Percentiles rank a stretch among this genome's conserved stretches.
Conservation (phyloP, 495 filamentous ascomycete genomes). For the Penicillium cosmopolitanum region DNA sequence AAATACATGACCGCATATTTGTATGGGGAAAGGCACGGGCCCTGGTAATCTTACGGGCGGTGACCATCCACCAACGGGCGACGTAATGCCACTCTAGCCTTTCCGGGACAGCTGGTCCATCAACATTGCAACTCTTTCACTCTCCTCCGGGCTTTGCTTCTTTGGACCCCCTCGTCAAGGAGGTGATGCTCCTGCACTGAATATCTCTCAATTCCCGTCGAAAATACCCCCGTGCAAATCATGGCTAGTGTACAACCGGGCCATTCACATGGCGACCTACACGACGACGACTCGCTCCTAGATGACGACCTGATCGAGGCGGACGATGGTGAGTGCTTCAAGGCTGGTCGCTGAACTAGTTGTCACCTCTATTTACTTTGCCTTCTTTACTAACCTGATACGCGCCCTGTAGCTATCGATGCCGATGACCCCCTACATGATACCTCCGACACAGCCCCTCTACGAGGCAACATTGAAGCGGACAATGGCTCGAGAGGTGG, state of each 20-base stretch:
- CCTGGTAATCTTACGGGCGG: conserved; percentile 12
- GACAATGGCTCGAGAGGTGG: conserved; percentile 53
- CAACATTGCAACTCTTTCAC: conserved; percentile 22
- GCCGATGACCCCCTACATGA: conserved; percentile 86
- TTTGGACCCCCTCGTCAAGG: conserved; percentile 9
- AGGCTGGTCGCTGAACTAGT: background rate
- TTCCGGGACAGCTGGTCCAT: conserved; percentile 37
- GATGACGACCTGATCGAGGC: conserved; percentile 94
- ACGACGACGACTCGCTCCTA: conserved; percentile 66
- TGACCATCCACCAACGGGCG: conserved; percentile 26
- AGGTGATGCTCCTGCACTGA: conserved; percentile 22
- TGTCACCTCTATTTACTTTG: background rate
- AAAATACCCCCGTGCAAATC: conserved; percentile 27
- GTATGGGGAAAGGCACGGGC: background rate
- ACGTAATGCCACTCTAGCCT: conserved; percentile 55
- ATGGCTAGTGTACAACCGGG: conserved; percentile 51
- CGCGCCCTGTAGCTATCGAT: conserved; percentile 64
- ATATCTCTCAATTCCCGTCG: conserved; percentile 9
- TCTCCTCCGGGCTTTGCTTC: conserved; percentile 10
- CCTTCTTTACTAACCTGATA: conserved; percentile 14
- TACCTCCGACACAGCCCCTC: conserved; percentile 70
- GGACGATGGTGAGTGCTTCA: conserved; percentile 73
- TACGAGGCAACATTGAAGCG: conserved; percentile 78
- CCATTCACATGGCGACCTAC: conserved; percentile 39
- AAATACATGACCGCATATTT: conserved; percentile 1